Evolutionary conservation across 805 yeast species (phyloP), one percentile per base, ranked within the genome.

Genomic region (Millerago galiae): DNA sequence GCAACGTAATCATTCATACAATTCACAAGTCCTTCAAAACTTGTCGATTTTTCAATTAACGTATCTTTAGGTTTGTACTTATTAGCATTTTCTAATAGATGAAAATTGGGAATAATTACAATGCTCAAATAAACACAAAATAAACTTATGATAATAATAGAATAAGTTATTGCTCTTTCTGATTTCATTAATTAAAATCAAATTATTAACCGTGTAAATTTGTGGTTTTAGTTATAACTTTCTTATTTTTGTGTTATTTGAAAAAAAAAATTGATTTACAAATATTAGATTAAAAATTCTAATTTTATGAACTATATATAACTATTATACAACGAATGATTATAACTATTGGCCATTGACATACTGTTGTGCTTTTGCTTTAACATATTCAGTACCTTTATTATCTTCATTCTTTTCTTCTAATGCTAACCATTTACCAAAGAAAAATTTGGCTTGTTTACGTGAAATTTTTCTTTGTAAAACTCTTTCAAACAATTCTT

Each of bases 401-500:
- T 71, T 75, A 59, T 86, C 91, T 12, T 75, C 79, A 42, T 68
- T 59, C 48, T 73, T 74, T 56, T 83, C 89, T 65, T 89, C 97
- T 55, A 69, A 86, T 10, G 74, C 67, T 47, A 89, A 75, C 97
- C 97, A 90, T 61, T 91, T 91, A 54, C 81, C 85, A 69, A 89
- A 90, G 75, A 91, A 87, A 69, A 86, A 88, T 65, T 87, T 89
- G 54, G 96, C 96, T 66, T 89, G 96, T 62, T 90, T 91, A 59
- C 82, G 77, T 5, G 84, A 72, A 40, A 91, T 62, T 64, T 86
- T 87, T 49, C 62, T 67, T 27, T 71, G 58, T 34, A 84, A 56
- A 3, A 83, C 86, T 61, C 98, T 77, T 62, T 90, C 96, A 54
- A 89, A 90, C 47, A 91, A 68, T 15, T 77, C 83, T 57, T 82